These are phyloP conservation scores for Ogataea hybrid DNA, from an alignment of 1,139 yeast species.

Conservation along the genomic window DNA sequence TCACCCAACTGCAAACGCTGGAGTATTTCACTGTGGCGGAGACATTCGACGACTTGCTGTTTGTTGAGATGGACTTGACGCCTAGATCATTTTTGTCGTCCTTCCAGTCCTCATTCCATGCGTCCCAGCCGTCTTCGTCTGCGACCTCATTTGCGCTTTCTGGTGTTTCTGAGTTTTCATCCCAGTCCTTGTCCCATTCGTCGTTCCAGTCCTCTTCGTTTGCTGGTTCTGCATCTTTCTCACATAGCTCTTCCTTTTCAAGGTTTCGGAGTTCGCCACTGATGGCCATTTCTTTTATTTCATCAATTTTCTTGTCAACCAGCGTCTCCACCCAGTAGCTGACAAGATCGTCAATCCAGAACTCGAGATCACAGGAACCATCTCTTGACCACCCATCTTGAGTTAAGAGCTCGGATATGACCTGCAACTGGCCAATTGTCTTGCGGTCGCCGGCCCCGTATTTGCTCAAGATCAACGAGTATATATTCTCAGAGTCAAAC, in stretches of 20 bases:
- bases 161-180: slow-evolving; percentile 5
- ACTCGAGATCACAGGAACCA: slow-evolving; percentile 30
- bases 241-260: slow-evolving; percentile 11
- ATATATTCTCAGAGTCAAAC: slow-evolving; percentile 24
- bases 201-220: slow-evolving; percentile 25
- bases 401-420: slow-evolving; percentile 20
- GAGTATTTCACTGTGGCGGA: slow-evolving; percentile 18
- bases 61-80: slow-evolving; percentile 20
- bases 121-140: slow-evolving; percentile 27
- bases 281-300: slow-evolving; percentile 22
- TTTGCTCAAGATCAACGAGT: slow-evolving; percentile 26
- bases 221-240: neutral
- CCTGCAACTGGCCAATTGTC: slow-evolving; percentile 12
- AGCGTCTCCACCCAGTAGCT: slow-evolving; percentile 29
- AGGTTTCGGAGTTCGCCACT: slow-evolving; percentile 14
- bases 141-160: neutral
- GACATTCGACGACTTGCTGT: slow-evolving; percentile 14
- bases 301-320: slow-evolving; percentile 26
- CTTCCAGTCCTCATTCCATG: slow-evolving; percentile 26
- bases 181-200: slow-evolving; percentile 27
- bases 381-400: slow-evolving; percentile 19
- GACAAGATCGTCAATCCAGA: slow-evolving; percentile 32
- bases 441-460: slow-evolving; percentile 9
- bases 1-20: slow-evolving; percentile 10
- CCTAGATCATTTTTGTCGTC: slow-evolving; percentile 17